Base-by-base conservation (phyloP, 2,329 filamentous ascomycete species). In the Scolecobasidium constrictum region DNA sequence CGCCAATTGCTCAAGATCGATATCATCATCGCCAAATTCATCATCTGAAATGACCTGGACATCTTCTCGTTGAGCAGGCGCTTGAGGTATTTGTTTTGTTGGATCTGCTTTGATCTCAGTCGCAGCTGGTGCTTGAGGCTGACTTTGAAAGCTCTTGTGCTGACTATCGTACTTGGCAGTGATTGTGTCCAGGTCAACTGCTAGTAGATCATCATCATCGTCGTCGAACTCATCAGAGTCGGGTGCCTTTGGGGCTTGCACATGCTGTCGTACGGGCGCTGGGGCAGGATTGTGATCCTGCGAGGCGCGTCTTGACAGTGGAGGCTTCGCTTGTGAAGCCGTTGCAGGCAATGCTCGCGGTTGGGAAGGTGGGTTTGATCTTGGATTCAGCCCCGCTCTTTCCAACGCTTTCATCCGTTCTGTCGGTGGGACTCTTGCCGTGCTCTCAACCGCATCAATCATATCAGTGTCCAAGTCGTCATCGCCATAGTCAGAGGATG, bases 1-100 rank as follows among this genome's bases (percentile, higher is more conserved):
- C 54, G 68, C 68, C 56, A 73, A 68, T 39, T 71, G 64, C 52
- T 90, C 85, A 54, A 86, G 83, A 60, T 94, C 86, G 60, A 77
- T 68, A 47, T 78, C 71, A 51, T 69, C 72, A 49, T 72, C 75
- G 37, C 79, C 83, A 66, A 86, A 86, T 53, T 86, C 86, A 63
- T 86, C 84, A 45, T 76, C 81, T 48, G 68, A 68, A 50, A 73
- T 78, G 31, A 66, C 23, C n/a, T 38, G 20, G 11, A 39, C 57
- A 49, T 68, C 67, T 33, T 69, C 65, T n/a, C n/a, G n/a, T 41
- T 55, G 53, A 23, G 54, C 57, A 7, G 34, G 34, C 16, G 9
- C n/a, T n/a, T n/a, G n/a, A n/a, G n/a, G n/a, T n/a, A n/a, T n/a
- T 33, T 41, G 38, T 17, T 41, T 51, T 65, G 13, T 12, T 12